These are phyloP conservation scores for Boletus subcaerulescens DNA, from an alignment of 768 basidiomycete species.

Conservation along the genomic window DNA sequence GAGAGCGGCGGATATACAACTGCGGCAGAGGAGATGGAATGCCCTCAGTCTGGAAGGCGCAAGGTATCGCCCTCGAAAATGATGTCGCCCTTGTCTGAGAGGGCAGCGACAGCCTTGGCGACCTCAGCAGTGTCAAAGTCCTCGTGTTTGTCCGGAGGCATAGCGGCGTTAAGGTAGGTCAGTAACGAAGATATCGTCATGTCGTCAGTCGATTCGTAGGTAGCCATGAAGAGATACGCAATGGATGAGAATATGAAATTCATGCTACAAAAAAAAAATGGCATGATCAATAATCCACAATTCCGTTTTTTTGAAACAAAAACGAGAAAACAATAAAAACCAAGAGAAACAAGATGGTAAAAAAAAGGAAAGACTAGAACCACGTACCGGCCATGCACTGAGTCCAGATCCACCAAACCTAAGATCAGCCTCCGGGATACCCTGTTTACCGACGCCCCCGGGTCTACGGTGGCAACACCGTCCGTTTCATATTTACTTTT, in stretches of 20 bases:
- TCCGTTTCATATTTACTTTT: slow-evolving; percentile 27
- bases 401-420: slow-evolving; percentile 57
- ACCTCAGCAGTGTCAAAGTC: slow-evolving; percentile 80
- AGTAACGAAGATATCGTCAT: slow-evolving; percentile 67
- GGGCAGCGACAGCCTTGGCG: slow-evolving; percentile 42
- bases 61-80: slow-evolving; percentile 50
- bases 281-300: slow-evolving; percentile 7
- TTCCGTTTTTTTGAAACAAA: neutral
- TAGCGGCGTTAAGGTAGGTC: slow-evolving; percentile 70
- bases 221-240: slow-evolving; percentile 61
- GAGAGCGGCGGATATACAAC: neutral
- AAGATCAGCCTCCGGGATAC: slow-evolving; percentile 28
- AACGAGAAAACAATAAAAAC: slow-evolving; percentile 3
- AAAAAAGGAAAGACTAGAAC: neutral
- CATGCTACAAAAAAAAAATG: slow-evolving; percentile 36
- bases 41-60: slow-evolving; percentile 25
- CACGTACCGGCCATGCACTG: slow-evolving; percentile 58
- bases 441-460: slow-evolving; percentile 14
- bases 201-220: slow-evolving; percentile 65
- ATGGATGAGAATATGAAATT: slow-evolving; percentile 62
- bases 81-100: slow-evolving; percentile 48
- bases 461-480: slow-evolving; percentile 13
- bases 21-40: neutral
- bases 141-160: slow-evolving; percentile 77
- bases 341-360: neutral